Percentiles rank a stretch among this genome's conserved stretches.
Conservation (phyloP, 495 filamentous ascomycete genomes). For the Rhypophila decipiens region DNA sequence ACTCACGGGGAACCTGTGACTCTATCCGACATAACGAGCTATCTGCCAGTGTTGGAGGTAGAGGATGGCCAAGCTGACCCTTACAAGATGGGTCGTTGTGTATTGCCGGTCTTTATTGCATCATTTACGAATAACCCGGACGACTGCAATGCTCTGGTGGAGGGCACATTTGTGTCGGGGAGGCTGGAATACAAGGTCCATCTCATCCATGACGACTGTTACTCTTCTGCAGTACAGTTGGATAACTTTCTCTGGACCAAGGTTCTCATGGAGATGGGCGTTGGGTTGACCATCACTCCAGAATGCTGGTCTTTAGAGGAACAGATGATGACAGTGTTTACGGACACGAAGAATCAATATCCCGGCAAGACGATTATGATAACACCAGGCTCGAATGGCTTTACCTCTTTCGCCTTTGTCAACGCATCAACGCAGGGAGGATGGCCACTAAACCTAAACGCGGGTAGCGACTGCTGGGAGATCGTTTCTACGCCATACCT, state of each 20-base stretch:
- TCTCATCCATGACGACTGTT: background rate
- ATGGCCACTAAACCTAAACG: too few species aligned
- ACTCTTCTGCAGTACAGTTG: background rate
- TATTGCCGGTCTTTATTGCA: background rate
- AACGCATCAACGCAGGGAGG: too few species aligned
- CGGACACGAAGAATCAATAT: too few species aligned
- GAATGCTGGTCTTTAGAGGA: background rate
- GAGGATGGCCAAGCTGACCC: background rate
- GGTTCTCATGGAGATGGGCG: background rate
- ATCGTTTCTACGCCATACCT: too few species aligned
- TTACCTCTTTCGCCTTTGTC: too few species aligned
- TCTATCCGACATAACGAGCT: too few species aligned
- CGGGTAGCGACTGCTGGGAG: too few species aligned
- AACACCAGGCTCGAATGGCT: too few species aligned
- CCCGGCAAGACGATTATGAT: too few species aligned
- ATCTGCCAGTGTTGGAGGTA: too few species aligned
- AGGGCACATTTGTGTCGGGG: background rate
- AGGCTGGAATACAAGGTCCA: background rate
- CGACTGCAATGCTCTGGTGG: background rate
- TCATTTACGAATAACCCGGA: background rate
- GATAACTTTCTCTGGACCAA: too few species aligned
- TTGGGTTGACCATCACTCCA: background rate
- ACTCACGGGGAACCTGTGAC: background rate
- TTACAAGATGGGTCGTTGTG: background rate
- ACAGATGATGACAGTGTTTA: too few species aligned